Conservation (phyloP, 164 flowering plant species). For the Protea cynaroides region DNA sequence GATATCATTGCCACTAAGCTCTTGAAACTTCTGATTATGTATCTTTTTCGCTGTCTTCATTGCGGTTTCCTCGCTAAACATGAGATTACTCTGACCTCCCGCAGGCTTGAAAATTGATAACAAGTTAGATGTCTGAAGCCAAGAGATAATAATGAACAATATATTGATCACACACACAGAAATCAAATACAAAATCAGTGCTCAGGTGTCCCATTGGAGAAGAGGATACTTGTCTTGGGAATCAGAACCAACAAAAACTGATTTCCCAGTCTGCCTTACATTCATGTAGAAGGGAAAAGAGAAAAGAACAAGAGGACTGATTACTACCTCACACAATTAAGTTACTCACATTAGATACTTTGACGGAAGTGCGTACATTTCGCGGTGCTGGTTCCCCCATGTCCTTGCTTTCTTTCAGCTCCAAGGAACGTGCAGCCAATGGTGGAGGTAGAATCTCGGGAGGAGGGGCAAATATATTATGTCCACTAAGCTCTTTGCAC, state of each 20-base stretch:
- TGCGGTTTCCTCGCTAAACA: constrained; percentile 49
- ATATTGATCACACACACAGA: too few relatives aligned
- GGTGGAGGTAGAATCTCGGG: constrained; percentile 55
- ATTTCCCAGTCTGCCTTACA: too few relatives aligned
- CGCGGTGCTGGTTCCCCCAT: constrained; percentile 50
- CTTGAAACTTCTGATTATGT: constrained; percentile 68
- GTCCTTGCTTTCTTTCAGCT: constrained; percentile 38
- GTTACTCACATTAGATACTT: constrained; percentile 48
- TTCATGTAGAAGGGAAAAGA: neutral
- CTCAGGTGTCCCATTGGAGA: too few relatives aligned
- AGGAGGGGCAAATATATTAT: constrained; percentile 78
- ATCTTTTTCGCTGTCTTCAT: constrained; percentile 80
- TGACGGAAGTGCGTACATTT: constrained; percentile 48
- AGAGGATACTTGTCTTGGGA: too few relatives aligned
- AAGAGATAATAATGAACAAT: too few relatives aligned
- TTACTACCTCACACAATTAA: neutral
- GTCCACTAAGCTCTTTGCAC: constrained; percentile 76
- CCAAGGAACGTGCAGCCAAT: constrained; percentile 38
- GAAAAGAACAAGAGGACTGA: neutral
- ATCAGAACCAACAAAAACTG: too few relatives aligned
- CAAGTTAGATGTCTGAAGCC: neutral
- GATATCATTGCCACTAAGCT: constrained; percentile 84
- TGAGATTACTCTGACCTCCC: constrained; percentile 51
- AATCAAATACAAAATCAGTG: too few relatives aligned
- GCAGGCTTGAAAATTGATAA: constrained; percentile 31